Evolutionary conservation across 139 green algal genomes (phyloP).

Genomic region (Nannochloris sp.): DNA sequence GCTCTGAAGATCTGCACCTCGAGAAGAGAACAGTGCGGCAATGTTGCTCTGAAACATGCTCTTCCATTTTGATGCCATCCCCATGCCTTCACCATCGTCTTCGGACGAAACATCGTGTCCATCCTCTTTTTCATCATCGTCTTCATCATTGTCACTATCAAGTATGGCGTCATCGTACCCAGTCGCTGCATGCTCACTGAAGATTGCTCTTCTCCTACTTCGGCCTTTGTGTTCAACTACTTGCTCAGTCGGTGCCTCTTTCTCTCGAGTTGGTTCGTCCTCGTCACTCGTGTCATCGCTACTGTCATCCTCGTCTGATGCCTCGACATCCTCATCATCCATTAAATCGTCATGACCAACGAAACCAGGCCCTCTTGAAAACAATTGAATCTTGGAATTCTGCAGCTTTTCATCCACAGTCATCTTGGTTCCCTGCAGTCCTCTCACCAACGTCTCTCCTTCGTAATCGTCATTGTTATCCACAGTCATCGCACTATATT

Average conservation of each 20-base stretch:
- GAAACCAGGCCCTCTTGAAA: conserved; percentile 12
- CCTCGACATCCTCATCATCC: neutral
- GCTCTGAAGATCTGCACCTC: conserved; percentile 36
- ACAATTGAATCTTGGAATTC: conserved; percentile 41
- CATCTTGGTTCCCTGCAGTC: conserved; percentile 55
- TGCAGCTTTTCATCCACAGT: conserved; percentile 79
- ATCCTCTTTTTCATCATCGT: conserved; percentile 20
- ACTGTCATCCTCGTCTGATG: neutral
- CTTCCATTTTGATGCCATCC: conserved; percentile 49
- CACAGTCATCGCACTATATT: conserved; percentile 35
- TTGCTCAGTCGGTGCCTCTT: conserved; percentile 10
- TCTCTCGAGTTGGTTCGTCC: conserved; percentile 14
- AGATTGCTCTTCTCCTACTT: conserved; percentile 32
- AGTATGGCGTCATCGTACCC: neutral
- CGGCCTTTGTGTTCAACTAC: conserved; percentile 11
- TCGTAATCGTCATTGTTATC: conserved; percentile 19
- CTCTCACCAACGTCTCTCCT: conserved; percentile 79
- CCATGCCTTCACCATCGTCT: conserved; percentile 32
- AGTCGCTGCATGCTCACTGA: conserved; percentile 11
- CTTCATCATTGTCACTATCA: conserved; percentile 20
- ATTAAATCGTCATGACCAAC: neutral
- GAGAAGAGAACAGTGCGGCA: conserved; percentile 29
- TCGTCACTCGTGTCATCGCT: conserved; percentile 16
- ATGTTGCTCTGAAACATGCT: conserved; percentile 28
- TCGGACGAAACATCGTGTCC: neutral